Percentiles rank a stretch among this genome's conserved stretches.
Evolutionary conservation across 179 eudicot genomes (phyloP).

Genomic region (Gypsophila paniculata): DNA sequence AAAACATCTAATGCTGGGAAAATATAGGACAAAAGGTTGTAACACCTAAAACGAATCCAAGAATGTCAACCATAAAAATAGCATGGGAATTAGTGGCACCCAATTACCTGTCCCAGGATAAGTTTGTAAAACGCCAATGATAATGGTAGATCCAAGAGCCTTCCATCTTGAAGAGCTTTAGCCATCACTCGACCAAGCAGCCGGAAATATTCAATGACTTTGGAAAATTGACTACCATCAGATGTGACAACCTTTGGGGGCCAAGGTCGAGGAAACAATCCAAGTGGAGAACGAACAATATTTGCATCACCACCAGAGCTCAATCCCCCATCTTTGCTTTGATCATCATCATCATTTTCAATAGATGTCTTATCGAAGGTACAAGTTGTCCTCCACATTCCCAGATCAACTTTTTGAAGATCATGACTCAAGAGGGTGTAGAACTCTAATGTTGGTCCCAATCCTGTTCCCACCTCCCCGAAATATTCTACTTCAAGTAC

Average conservation of each 20-base stretch:
- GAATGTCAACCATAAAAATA: background rate
- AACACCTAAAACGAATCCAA: background rate
- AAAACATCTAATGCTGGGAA: background rate
- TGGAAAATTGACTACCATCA: conserved; percentile 60
- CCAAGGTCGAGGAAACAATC: conserved; percentile 98
- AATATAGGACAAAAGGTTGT: background rate
- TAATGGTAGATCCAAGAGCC: conserved; percentile 85
- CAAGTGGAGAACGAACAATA: conserved; percentile 68
- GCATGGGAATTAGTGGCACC: background rate
- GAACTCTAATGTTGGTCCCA: conserved; percentile 97
- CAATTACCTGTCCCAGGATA: conserved; percentile 74
- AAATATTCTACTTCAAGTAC: conserved; percentile 98
- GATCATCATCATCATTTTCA: conserved; percentile 50
- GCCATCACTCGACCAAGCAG: conserved; percentile 95
- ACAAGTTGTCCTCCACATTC: conserved; percentile 79
- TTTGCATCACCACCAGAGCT: conserved; percentile 37
- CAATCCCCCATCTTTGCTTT: conserved; percentile 24
- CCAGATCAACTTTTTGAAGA: conserved; percentile 69
- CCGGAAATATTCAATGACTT: conserved; percentile 70
- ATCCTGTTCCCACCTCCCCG: conserved; percentile 98
- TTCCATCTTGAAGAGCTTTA: conserved; percentile 99
- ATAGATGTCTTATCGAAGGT: conserved; percentile 39
- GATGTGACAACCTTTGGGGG: conserved; percentile 50
- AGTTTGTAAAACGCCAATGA: conserved; percentile 87
- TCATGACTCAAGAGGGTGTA: conserved; percentile 94